A percentile compares a stretch with the other conserved stretches of the same genome.
These are phyloP conservation scores for Sarocladium kiliense DNA, from an alignment of 2,329 filamentous ascomycete genomes.

Conservation along the genomic window DNA sequence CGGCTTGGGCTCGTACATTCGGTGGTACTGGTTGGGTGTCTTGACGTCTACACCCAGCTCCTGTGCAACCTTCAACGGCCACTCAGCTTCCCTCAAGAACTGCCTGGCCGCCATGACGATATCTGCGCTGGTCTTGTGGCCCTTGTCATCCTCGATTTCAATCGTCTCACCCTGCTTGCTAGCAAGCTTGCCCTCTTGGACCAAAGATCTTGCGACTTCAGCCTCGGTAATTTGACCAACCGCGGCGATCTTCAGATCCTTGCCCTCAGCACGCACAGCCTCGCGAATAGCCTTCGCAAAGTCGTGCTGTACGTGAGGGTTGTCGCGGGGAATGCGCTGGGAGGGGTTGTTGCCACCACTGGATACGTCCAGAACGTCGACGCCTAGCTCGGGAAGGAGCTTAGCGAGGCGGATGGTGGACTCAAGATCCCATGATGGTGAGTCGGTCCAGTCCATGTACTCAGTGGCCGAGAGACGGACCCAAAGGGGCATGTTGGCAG, in stretches of 20 bases:
- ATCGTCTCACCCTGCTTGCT: slow-evolving; percentile 19
- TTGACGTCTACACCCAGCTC: slow-evolving; percentile 66
- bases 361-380: slow-evolving; percentile 81
- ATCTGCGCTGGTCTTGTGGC: slow-evolving; percentile 49
- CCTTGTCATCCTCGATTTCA: slow-evolving; percentile 34
- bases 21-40: slow-evolving; percentile 62
- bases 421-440: slow-evolving; percentile 61
- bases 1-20: background rate
- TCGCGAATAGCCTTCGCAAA: slow-evolving; percentile 69
- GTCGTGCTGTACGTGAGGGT: slow-evolving; percentile 65
- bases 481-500: slow-evolving; percentile 49
- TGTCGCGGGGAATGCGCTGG: slow-evolving; percentile 55
- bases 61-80: slow-evolving; percentile 68
- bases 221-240: slow-evolving; percentile 71
- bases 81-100: slow-evolving; percentile 77
- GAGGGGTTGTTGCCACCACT: slow-evolving; percentile 63
- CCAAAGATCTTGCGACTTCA: slow-evolving; percentile 57
- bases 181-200: slow-evolving; percentile 42
- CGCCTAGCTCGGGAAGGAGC: slow-evolving; percentile 64
- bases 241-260: slow-evolving; percentile 59
- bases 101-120: slow-evolving; percentile 69
- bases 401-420: slow-evolving; percentile 38
- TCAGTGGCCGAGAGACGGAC: slow-evolving; percentile 58
- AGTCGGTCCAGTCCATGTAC: slow-evolving; percentile 48
- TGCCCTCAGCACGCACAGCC: slow-evolving; percentile 45